phyloP scores from a whole-genome alignment of 257 asterid genomes.

The Marsdenia floribunda region DNA sequence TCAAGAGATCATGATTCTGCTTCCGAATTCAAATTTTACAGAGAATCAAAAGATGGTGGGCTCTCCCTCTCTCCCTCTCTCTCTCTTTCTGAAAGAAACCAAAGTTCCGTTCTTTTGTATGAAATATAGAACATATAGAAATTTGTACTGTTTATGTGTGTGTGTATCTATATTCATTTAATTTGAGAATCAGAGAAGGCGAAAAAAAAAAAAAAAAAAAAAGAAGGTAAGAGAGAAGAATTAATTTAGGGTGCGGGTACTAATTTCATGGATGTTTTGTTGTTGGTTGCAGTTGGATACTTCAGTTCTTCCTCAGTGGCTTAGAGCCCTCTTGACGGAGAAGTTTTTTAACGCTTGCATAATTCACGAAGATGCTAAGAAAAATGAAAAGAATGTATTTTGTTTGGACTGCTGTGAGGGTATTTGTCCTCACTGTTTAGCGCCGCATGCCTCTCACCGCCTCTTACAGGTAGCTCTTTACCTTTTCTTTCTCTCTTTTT shows the following conservation, averaged over 20 bases:
- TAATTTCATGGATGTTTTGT: not conserved
- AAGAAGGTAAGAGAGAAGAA: not conserved
- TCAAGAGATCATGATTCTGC: not conserved
- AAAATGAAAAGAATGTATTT: conserved; percentile 64
- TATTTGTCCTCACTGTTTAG: conserved; percentile 59
- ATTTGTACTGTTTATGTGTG: not conserved
- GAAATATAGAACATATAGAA: no score
- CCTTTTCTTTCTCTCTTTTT: no score
- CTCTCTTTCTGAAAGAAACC: not conserved
- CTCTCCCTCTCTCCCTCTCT: conserved; percentile 15
- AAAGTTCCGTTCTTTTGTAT: not conserved
- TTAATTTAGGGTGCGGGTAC: not conserved
- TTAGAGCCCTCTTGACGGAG: conserved; percentile 43
- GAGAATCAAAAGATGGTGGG: conserved; percentile 34
- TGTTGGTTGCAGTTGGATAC: conserved; percentile 36
- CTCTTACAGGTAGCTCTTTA: conserved; percentile 51
- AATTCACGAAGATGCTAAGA: conserved; percentile 53
- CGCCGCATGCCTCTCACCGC: conserved; percentile 55
- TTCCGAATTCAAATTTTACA: conserved; percentile 13
- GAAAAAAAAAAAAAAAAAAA: no score
- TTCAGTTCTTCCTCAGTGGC: conserved; percentile 57
- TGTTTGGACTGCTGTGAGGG: conserved; percentile 74
- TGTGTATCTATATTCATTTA: not conserved
- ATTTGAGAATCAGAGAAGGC: not conserved
- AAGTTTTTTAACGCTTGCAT: conserved; percentile 68